Conservation (phyloP, 164 flowering plant species). For the Piper betle region DNA sequence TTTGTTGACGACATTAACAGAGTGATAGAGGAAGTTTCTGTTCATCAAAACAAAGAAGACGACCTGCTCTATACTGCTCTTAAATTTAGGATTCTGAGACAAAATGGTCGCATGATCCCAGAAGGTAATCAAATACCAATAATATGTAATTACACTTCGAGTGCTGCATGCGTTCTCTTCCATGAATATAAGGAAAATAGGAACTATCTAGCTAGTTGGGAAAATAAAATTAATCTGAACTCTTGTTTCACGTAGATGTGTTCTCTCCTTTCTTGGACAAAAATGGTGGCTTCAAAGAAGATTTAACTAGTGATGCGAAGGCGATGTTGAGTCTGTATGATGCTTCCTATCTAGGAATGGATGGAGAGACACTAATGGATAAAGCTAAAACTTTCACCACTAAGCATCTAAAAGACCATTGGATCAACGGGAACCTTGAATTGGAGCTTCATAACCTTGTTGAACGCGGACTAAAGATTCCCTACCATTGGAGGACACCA, state of each 20-base stretch:
- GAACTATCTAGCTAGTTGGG: too few species aligned
- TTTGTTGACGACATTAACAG: too few species aligned
- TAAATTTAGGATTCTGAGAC: too few species aligned
- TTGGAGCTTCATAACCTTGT: slow-evolving; percentile 6
- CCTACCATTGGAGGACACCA: slow-evolving; percentile 23
- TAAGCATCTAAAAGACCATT: slow-evolving; percentile 5
- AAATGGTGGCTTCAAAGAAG: slow-evolving; percentile 11
- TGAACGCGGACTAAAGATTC: slow-evolving; percentile 21
- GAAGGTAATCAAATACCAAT: too few species aligned
- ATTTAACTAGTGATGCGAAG: slow-evolving; percentile 6
- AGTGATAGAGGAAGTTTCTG: too few species aligned
- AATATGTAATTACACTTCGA: too few species aligned
- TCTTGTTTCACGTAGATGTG: slow-evolving; percentile 11
- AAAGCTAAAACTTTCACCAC: slow-evolving; percentile 16
- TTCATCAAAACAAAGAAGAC: too few species aligned
- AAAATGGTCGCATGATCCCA: too few species aligned
- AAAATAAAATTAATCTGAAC: too few species aligned
- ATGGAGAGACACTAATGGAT: slow-evolving; percentile 21
- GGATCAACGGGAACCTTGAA: slow-evolving; percentile 6
- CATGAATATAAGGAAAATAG: too few species aligned
- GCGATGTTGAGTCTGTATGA: slow-evolving; percentile 29
- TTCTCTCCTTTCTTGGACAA: slow-evolving; percentile 18
- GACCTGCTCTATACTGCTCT: too few species aligned
- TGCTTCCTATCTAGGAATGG: slow-evolving; percentile 22
- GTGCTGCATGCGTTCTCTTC: too few species aligned